Evolutionary conservation across 495 filamentous ascomycete genomes (phyloP).

Genomic region (Delitschia confertaspora): DNA sequence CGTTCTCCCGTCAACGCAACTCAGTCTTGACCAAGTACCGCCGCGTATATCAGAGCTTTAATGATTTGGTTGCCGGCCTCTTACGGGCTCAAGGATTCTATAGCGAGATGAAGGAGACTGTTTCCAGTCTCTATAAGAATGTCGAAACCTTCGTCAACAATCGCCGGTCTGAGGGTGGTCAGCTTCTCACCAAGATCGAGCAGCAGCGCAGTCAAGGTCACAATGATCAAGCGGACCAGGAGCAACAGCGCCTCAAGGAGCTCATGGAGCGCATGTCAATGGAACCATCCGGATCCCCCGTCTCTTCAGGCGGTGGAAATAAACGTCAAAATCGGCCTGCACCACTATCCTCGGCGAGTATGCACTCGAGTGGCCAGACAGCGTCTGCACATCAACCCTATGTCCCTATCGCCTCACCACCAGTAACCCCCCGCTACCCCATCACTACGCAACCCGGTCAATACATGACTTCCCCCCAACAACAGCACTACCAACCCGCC

Average conservation of each 20-base stretch:
- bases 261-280: conserved; percentile 95
- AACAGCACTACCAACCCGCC: conserved; percentile 9
- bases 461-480: conserved; percentile 22
- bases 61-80: conserved; percentile 79
- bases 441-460: conserved; percentile 15
- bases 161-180: conserved; percentile 80
- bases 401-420: conserved; percentile 33
- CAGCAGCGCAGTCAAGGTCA: conserved; percentile 58
- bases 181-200: conserved; percentile 82
- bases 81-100: conserved; percentile 87
- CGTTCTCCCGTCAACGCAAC: conserved; percentile 71
- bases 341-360: conserved; percentile 32
- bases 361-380: conserved; percentile 3
- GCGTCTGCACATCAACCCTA: conserved; percentile 30
- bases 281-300: conserved; percentile 46
- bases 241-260: conserved; percentile 74
- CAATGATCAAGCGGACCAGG: conserved; percentile 68
- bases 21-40: conserved; percentile 80
- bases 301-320: conserved; percentile 28
- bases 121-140: conserved; percentile 91
- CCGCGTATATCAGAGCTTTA: conserved; percentile 83
- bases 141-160: conserved; percentile 96
- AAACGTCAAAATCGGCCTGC: conserved; percentile 35
- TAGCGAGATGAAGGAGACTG: conserved; percentile 88
- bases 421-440: conserved; percentile 32